A percentile compares a stretch with the other conserved stretches of the same genome.
phyloP scores from a whole-genome alignment of 345 rosid genomes.

The Eucalyptus pauciflora region DNA sequence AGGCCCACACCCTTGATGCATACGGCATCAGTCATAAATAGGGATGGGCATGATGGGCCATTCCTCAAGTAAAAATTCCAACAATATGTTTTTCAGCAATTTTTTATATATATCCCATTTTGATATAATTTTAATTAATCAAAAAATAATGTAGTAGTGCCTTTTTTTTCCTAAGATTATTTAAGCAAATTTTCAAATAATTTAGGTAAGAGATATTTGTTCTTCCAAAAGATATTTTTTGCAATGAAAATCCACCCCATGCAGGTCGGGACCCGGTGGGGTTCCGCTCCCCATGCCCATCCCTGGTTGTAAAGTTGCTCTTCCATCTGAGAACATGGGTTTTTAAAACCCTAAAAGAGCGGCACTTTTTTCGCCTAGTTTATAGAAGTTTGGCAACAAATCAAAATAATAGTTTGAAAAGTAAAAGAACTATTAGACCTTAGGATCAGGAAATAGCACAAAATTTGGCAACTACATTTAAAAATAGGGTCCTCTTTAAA shows the following conservation, averaged over 20 bases:
- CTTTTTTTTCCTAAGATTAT: background rate
- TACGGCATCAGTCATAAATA: background rate
- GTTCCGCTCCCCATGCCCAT: background rate
- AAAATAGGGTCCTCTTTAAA: background rate
- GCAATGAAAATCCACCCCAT: background rate
- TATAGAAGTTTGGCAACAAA: background rate
- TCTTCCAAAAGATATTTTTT: background rate
- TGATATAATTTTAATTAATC: background rate
- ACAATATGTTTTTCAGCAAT: background rate
- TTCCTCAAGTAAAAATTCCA: background rate
- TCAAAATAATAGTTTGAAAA: background rate
- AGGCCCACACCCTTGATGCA: background rate
- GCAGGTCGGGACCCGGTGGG: background rate
- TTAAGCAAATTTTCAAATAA: background rate
- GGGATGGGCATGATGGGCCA: background rate
- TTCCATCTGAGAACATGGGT: background rate
- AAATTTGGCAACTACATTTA: background rate
- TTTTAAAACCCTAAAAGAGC: background rate
- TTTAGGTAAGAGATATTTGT: background rate
- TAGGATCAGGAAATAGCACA: background rate
- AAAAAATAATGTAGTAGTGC: background rate
- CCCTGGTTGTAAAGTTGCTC: background rate
- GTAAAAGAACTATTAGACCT: background rate
- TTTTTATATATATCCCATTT: background rate
- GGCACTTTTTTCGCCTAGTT: background rate